phyloP scores from a whole-genome alignment of 176 grass and related monocot genomes.

The Pontederia paniculata region DNA sequence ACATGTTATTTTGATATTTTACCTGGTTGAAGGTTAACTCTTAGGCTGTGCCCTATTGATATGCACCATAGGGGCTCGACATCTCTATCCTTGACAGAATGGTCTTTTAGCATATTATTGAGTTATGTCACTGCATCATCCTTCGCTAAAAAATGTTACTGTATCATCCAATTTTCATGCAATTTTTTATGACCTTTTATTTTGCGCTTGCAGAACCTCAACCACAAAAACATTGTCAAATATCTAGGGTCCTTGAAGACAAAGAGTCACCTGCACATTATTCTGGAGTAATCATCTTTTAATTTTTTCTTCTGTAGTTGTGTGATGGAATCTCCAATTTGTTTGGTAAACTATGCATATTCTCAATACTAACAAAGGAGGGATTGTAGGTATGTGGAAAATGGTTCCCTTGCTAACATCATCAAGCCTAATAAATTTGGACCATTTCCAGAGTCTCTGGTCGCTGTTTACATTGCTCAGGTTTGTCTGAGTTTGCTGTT shows the following conservation, averaged over 20 bases:
- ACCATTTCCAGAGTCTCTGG: slow-evolving; percentile 94
- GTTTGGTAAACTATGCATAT: neutral
- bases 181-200: neutral
- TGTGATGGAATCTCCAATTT: neutral
- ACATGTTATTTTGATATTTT: too few species aligned
- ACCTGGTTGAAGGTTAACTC: too few species aligned
- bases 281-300: slow-evolving; percentile 64
- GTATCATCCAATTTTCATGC: too few species aligned
- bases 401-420: slow-evolving; percentile 98
- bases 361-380: neutral
- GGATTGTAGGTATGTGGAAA: slow-evolving; percentile 82
- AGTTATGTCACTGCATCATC: too few species aligned
- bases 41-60: too few species aligned
- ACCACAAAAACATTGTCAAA: slow-evolving; percentile 99
- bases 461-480: slow-evolving; percentile 95
- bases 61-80: too few species aligned
- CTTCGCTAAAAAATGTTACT: too few species aligned
- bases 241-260: slow-evolving; percentile 96
- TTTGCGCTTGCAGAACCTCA: slow-evolving; percentile 56
- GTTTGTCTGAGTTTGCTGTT: slow-evolving; percentile 25
- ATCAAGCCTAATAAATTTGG: slow-evolving; percentile 99
- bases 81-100: too few species aligned
- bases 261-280: slow-evolving; percentile 90
- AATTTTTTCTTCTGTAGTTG: neutral
- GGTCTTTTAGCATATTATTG: too few species aligned